Evolutionary conservation across 495 filamentous ascomycete genomes (phyloP).

Genomic region (Jackrogersella minutella): DNA sequence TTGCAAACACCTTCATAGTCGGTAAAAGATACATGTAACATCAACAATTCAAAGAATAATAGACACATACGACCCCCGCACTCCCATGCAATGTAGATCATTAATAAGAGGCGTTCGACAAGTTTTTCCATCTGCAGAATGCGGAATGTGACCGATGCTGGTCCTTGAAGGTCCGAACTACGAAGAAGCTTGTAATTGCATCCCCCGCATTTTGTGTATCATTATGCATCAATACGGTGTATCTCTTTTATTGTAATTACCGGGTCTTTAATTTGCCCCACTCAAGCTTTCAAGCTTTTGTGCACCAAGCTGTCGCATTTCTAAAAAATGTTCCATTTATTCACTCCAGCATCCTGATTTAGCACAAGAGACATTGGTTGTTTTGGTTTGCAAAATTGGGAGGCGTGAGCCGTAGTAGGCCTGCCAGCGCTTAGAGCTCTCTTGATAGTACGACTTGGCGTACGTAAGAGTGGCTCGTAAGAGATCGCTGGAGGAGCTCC

Average conservation of each 20-base stretch:
- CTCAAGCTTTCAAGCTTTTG: slow-evolving; percentile 17
- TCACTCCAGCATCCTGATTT: too few relatives aligned
- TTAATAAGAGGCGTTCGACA: not conserved
- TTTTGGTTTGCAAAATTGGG: too few relatives aligned
- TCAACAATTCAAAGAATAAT: not conserved
- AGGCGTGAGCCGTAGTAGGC: too few relatives aligned
- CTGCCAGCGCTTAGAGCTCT: too few relatives aligned
- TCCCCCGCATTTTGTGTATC: slow-evolving; percentile 8
- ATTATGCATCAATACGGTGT: slow-evolving; percentile 1
- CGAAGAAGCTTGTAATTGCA: slow-evolving; percentile 10
- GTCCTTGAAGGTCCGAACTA: not conserved
- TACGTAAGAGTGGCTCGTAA: too few relatives aligned
- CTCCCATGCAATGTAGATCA: slow-evolving; percentile 32
- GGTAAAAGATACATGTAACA: not conserved
- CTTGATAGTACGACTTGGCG: too few relatives aligned
- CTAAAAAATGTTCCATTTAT: not conserved
- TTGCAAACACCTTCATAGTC: not conserved
- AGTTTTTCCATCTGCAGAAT: not conserved
- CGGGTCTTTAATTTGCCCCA: slow-evolving; percentile 9
- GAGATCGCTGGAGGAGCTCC: too few relatives aligned
- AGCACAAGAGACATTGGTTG: too few relatives aligned
- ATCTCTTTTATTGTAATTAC: not conserved
- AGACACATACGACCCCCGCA: slow-evolving; percentile 21
- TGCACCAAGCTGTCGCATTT: not conserved
- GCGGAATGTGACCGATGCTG: not conserved